phyloP scores from a whole-genome alignment of 495 filamentous ascomycete species.

The Daldinia loculata region DNA sequence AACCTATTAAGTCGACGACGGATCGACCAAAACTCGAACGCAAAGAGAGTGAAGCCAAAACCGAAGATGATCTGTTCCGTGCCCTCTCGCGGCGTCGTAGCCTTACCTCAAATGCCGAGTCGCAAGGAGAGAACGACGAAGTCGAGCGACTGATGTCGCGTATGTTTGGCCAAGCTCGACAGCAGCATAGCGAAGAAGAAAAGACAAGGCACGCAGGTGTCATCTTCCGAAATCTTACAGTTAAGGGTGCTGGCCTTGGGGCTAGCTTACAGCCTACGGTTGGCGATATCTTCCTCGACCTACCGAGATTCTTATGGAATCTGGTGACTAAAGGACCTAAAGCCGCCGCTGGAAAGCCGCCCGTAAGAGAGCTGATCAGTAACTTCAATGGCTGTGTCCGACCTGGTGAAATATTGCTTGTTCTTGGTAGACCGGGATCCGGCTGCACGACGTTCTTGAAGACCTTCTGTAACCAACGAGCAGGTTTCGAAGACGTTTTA shows the following conservation, averaged over 20 bases:
- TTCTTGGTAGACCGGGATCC: slow-evolving; percentile 74
- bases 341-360: slow-evolving; percentile 55
- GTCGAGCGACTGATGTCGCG: slow-evolving; percentile 53
- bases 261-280: slow-evolving; percentile 70
- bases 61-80: slow-evolving; percentile 61
- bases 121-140: slow-evolving; percentile 47
- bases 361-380: slow-evolving; percentile 66
- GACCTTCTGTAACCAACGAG: slow-evolving; percentile 70
- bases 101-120: slow-evolving; percentile 44
- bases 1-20: slow-evolving; percentile 29
- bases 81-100: slow-evolving; percentile 62
- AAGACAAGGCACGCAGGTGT: slow-evolving; percentile 68
- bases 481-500: slow-evolving; percentile 67
- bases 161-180: slow-evolving; percentile 65
- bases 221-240: slow-evolving; percentile 68
- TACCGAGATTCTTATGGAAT: slow-evolving; percentile 61
- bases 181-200: slow-evolving; percentile 71
- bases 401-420: slow-evolving; percentile 65
- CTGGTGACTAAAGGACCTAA: slow-evolving; percentile 52
- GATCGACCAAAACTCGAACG: slow-evolving; percentile 15
- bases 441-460: slow-evolving; percentile 80
- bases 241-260: slow-evolving; percentile 74
- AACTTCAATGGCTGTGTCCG: slow-evolving; percentile 61
- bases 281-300: slow-evolving; percentile 67
- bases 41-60: slow-evolving; percentile 26